Conservation (phyloP, 345 rosid species). For the Bruguiera gymnorhiza region DNA sequence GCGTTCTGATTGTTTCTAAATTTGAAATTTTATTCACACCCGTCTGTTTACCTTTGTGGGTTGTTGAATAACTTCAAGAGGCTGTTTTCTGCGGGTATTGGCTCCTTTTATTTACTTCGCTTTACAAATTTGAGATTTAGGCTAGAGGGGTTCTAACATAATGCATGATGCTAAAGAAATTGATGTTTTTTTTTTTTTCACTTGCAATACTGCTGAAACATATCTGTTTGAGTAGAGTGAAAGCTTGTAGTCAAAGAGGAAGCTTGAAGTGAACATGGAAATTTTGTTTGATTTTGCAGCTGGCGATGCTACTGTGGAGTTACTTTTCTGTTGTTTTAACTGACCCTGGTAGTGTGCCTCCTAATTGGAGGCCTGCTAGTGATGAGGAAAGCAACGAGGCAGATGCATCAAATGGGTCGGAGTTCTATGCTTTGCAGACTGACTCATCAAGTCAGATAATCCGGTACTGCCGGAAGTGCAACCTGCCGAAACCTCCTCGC, state of each 20-base stretch:
- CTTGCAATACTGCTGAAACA: too few species aligned
- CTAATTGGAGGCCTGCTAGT: conserved; percentile 69
- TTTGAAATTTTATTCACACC: too few species aligned
- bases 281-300: conserved; percentile 44
- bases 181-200: too few species aligned
- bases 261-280: conserved; percentile 10
- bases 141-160: neutral
- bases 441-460: conserved; percentile 59
- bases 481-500: conserved; percentile 86
- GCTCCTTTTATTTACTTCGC: neutral
- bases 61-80: too few species aligned
- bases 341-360: conserved; percentile 94
- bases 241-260: neutral
- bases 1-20: neutral
- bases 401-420: conserved; percentile 65
- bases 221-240: neutral
- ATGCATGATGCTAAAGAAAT: too few species aligned
- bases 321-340: conserved; percentile 93
- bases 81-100: too few species aligned
- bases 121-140: neutral
- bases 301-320: conserved; percentile 92
- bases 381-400: conserved; percentile 87
- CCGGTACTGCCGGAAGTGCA: conserved; percentile 87
- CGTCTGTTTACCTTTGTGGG: too few species aligned
- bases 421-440: conserved; percentile 49